Evolutionary conservation across 805 yeast genomes (phyloP), one percentile per base, ranked within the genome.

Genomic region (Sugiyamaella floridensis): DNA sequence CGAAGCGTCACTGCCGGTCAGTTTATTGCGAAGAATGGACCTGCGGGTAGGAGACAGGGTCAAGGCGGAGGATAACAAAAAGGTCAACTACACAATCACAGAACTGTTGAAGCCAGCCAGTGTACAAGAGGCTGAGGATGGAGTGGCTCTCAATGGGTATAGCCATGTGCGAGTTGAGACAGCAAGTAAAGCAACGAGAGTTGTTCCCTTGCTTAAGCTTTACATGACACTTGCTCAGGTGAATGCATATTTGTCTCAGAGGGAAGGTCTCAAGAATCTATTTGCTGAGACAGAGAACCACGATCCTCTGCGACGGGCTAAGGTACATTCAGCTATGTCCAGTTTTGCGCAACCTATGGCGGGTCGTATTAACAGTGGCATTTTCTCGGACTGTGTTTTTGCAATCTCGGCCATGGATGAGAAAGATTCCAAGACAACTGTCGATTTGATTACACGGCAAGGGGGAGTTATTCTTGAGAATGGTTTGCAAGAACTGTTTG

Each of bases 401-500:
- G 47, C 59, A 8, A 41, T 56, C n/a, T 56, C 59, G 5, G 55
- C 58, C 7, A 50, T 58, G 18, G 57, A 49, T 14, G 58, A 53
- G 43, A 51, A 52, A n/a, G 53, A 43, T 11, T 41, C 47, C 4
- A 48, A 34, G 40, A 40, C 26, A 12, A 22, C 53, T 18, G 18
- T 28, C 14, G 42, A 45, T 6, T 16, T 26, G 29, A 58, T 59
- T 40, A 48, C 48, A n/a, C 29, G 40, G 18, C 49, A 56, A 43
- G 64, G 62, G 4, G 64, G 63, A 6, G 32, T 45, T 11, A 55
- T 60, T 3, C 46, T 60, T 20, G 43, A 52, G 11, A 19, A 28
- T 7, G 64, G 64, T 18, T 37, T 60, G 20, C 53, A 48, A 4
- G 62, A 59, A 16, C 41, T 59, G 29, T 56, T 59, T 37, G 47